These are phyloP conservation scores for Diplodia seriata DNA, from an alignment of 2,329 filamentous ascomycete species.

Conservation along the genomic window DNA sequence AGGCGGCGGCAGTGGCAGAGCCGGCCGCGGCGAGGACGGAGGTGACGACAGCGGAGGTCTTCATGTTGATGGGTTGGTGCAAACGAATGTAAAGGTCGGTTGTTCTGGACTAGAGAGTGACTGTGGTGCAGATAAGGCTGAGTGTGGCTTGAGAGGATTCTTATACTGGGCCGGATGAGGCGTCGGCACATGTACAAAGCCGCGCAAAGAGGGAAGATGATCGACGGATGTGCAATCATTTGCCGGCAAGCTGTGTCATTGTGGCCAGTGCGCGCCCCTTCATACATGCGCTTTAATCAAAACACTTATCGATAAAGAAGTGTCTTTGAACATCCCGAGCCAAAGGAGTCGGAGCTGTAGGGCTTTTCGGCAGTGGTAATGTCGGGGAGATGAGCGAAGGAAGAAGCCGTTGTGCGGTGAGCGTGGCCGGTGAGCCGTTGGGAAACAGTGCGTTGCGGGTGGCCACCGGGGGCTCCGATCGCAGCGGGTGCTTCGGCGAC, in stretches of 20 bases:
- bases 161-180: background rate
- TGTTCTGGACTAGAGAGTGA: background rate
- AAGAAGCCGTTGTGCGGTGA: background rate
- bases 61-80: conserved; percentile 10
- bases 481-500: background rate
- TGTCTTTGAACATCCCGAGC: background rate
- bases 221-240: background rate
- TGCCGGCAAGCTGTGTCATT: background rate
- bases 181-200: background rate
- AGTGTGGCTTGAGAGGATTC: background rate
- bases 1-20: background rate
- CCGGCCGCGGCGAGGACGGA: conserved; percentile 11
- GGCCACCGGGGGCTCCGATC: background rate
- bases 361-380: background rate
- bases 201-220: conserved; percentile 9
- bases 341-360: background rate
- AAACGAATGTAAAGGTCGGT: conserved; percentile 22
- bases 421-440: background rate
- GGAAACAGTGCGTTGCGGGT: background rate
- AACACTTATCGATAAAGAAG: conserved; percentile 19
- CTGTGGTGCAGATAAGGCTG: conserved; percentile 8
- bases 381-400: background rate
- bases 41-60: conserved; percentile 2
- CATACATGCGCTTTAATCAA: conserved; percentile 15
- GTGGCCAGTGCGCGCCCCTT: conserved; percentile 24